Evolutionary conservation across 768 basidiomycete species (phyloP).

Genomic region (Phaeotremella skinneri): DNA sequence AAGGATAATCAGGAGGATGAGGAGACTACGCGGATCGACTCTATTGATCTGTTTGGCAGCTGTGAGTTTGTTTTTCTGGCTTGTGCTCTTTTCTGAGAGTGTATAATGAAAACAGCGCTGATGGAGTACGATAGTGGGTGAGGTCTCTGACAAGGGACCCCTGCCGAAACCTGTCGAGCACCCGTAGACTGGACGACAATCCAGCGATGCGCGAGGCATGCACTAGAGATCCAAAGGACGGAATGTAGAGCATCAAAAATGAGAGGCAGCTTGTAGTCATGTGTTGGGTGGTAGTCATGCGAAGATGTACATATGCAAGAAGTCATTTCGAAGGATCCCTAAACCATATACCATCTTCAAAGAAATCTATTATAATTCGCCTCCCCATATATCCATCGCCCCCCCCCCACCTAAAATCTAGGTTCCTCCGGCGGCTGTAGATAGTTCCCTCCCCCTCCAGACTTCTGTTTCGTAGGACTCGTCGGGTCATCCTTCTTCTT

Average conservation of each 20-base stretch:
- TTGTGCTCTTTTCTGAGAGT: neutral
- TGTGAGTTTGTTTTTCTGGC: constrained; percentile 24
- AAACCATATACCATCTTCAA: too few relatives aligned
- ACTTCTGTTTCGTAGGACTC: constrained; percentile 2
- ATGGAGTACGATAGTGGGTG: constrained; percentile 19
- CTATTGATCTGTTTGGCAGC: constrained; percentile 50
- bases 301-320: too few relatives aligned
- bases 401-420: neutral
- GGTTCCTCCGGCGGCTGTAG: neutral
- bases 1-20: constrained; percentile 52
- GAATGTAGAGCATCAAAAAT: neutral
- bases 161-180: constrained; percentile 22
- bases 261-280: neutral
- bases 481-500: constrained; percentile 10
- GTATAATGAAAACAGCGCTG: neutral
- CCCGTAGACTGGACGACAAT: neutral
- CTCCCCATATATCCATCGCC: too few relatives aligned
- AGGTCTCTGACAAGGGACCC: constrained; percentile 29
- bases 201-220: too few relatives aligned
- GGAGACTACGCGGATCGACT: constrained; percentile 51
- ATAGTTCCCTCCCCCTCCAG: neutral
- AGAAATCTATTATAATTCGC: constrained; percentile 1
- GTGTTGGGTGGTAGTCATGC: neutral
- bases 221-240: too few relatives aligned
- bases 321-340: too few relatives aligned